Percentiles rank a stretch among this genome's conserved stretches.
Evolutionary conservation across 1,284 basidiomycete species (phyloP).

Genomic region (Cutaneotrichosporon curvatum): DNA sequence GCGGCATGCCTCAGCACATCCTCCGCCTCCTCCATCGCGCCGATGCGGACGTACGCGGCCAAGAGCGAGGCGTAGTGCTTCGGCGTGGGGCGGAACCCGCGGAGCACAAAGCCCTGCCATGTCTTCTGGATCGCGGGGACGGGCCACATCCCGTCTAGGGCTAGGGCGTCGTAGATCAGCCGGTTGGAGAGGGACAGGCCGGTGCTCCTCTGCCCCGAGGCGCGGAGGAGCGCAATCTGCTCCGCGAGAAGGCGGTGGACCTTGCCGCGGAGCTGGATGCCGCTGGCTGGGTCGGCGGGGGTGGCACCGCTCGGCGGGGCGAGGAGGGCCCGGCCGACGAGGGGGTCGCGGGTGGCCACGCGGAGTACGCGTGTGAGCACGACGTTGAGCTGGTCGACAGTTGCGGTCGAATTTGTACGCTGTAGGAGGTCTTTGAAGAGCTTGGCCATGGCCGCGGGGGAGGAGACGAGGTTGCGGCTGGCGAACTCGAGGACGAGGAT

Average conservation of each 20-base stretch:
- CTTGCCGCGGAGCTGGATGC: slow-evolving; percentile 3
- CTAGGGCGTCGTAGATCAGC: slow-evolving; percentile 29
- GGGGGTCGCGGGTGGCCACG: slow-evolving; percentile 4
- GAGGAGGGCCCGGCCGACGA: neutral
- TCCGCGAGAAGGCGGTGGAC: slow-evolving; percentile 2
- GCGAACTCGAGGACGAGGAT: slow-evolving; percentile 26
- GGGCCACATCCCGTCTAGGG: slow-evolving; percentile 14
- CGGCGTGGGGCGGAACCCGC: slow-evolving; percentile 30
- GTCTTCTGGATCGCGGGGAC: slow-evolving; percentile 18
- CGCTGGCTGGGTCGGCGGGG: neutral
- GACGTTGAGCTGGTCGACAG: slow-evolving; percentile 18
- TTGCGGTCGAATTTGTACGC: slow-evolving; percentile 15
- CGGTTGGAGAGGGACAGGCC: slow-evolving; percentile 20
- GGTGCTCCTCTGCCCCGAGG: slow-evolving; percentile 2
- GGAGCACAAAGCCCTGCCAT: slow-evolving; percentile 30
- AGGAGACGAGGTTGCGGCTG: slow-evolving; percentile 5
- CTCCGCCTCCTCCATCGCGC: slow-evolving; percentile 30
- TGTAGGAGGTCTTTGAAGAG: slow-evolving; percentile 20
- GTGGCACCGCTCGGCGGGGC: neutral
- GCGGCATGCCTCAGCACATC: slow-evolving; percentile 24
- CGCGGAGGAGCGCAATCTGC: slow-evolving; percentile 2
- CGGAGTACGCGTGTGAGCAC: slow-evolving; percentile 20
- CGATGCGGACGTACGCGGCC: slow-evolving; percentile 30
- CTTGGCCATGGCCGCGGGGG: slow-evolving; percentile 20
- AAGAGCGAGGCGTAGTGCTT: slow-evolving; percentile 33